Evolutionary conservation across 495 filamentous ascomycete genomes (phyloP), one percentile per base, ranked within the genome.

Genomic region (Tuber microsphaerosporum): DNA sequence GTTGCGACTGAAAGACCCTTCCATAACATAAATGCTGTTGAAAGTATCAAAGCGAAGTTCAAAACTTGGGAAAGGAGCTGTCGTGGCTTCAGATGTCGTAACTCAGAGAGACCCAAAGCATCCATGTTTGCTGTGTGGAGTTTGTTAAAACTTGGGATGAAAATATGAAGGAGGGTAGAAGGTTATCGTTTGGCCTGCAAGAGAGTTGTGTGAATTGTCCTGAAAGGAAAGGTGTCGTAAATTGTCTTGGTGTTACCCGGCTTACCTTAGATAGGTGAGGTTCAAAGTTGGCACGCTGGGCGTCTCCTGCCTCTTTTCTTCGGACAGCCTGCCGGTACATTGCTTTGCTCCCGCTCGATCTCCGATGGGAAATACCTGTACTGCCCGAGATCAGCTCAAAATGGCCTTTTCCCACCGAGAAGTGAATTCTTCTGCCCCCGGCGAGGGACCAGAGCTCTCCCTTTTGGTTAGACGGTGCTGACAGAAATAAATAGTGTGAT

Each of bases 11-110:
- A 95, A 69, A 99, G 89, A 12, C 92, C 92, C 85, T 99, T 99
- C 95, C 94, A 98, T 84, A 97, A 89, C 94, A 97, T 97, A 84
- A 97, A 97, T 1, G 94, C 94, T 5, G 94, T 97, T 20, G 92
- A 93, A 22, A 98, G 90, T 71, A 98, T 94, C 68, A 99, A 89
- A 10, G 90, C 96, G 84, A 99, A 98, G 84, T 97, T 97, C 82
- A 99, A 90, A 77, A 94, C 84, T 86, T 98, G 96, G n/a, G 91
- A 88, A 77, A 93, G 89, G 46, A 92, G 88, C 80, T 95, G 93
- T 80, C 94, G 92, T 73, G 93, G 91, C 82, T 93, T 92, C 77
- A 81, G 76, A 41, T 76, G 75, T 37, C 76, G 72, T 43, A 83
- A 73, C 69, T 81, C 79, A 70, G 78, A 79, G 51, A 83, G 56